Conservation (phyloP, 306 rosid species). For the Hippophae rhamnoides region DNA sequence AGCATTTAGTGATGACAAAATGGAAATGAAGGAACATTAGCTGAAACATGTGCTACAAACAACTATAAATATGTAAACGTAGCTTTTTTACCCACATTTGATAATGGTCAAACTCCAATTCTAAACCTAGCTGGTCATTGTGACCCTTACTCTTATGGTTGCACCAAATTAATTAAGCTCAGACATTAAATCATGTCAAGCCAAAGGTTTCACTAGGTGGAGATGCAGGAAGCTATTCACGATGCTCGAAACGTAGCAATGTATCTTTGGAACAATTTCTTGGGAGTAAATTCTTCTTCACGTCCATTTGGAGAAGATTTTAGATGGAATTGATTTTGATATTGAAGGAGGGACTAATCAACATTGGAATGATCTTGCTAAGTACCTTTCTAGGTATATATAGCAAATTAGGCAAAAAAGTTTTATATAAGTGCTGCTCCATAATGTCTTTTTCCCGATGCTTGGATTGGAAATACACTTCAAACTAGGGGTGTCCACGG, state of each 20-base stretch:
- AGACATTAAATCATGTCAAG: constrained; percentile 32
- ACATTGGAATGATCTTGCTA: constrained; percentile 48
- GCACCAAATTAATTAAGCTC: constrained; percentile 33
- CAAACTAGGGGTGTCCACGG: too few species aligned
- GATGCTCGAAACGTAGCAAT: constrained; percentile 42
- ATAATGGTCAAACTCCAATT: constrained; percentile 34
- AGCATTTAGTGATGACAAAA: too few species aligned
- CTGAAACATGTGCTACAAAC: too few species aligned
- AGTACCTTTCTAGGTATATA: constrained; percentile 29
- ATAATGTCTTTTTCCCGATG: constrained; percentile 56
- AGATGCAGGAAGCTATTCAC: constrained; percentile 38
- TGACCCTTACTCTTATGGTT: constrained; percentile 31
- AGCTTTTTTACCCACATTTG: constrained; percentile 11
- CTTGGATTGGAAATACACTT: constrained; percentile 45
- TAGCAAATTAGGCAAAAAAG: constrained; percentile 32
- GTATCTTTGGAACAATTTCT: constrained; percentile 51
- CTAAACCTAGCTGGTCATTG: constrained; percentile 45
- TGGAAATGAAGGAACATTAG: too few species aligned
- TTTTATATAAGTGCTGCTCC: constrained; percentile 48
- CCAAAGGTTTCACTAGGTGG: constrained; percentile 45
- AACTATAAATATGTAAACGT: too few species aligned
- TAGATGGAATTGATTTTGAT: constrained; percentile 61
- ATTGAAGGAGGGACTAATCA: constrained; percentile 49
- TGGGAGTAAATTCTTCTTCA: constrained; percentile 38
- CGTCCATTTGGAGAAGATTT: constrained; percentile 40